phyloP scores from a whole-genome alignment of 495 filamentous ascomycete species.

The Poronia punctata region DNA sequence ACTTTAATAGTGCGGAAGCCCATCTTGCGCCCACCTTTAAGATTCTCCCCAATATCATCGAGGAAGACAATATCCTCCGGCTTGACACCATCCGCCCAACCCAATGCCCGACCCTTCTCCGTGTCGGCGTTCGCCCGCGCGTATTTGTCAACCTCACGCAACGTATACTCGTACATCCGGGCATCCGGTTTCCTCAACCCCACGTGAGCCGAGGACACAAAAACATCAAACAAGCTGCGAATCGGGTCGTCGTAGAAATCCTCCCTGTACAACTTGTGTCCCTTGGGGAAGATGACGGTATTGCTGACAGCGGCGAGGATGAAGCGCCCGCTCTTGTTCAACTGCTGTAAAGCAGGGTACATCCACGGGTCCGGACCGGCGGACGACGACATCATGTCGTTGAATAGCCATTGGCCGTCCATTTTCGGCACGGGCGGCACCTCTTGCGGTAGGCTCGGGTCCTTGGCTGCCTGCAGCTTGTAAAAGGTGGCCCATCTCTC shows the following conservation, averaged over 20 bases:
- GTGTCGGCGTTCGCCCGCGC: slow-evolving; percentile 38
- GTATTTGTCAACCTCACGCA: slow-evolving; percentile 55
- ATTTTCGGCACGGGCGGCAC: slow-evolving; percentile 62
- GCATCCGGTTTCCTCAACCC: slow-evolving; percentile 84
- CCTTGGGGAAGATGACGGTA: slow-evolving; percentile 72
- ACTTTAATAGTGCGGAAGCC: slow-evolving; percentile 86
- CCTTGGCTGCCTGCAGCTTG: slow-evolving; percentile 24
- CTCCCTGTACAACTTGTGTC: slow-evolving; percentile 46
- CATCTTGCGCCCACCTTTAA: slow-evolving; percentile 66
- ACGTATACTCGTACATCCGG: slow-evolving; percentile 67
- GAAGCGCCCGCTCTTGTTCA: slow-evolving; percentile 56
- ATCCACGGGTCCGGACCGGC: slow-evolving; percentile 74
- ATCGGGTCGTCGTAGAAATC: slow-evolving; percentile 41
- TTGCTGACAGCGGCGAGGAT: slow-evolving; percentile 82
- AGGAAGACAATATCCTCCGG: slow-evolving; percentile 75
- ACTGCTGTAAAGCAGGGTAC: slow-evolving; percentile 69
- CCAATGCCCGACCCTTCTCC: slow-evolving; percentile 32
- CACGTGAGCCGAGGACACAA: slow-evolving; percentile 75
- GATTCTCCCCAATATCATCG: slow-evolving; percentile 93
- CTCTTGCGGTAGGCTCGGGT: slow-evolving; percentile 25
- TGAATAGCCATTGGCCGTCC: slow-evolving; percentile 77
- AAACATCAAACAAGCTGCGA: slow-evolving; percentile 66
- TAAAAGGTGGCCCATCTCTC: slow-evolving; percentile 56
- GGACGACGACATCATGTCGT: slow-evolving; percentile 80
- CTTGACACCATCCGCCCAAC: slow-evolving; percentile 45